Evolutionary conservation across 208 protist species (phyloP), one percentile per base, ranked within the genome.

Genomic region (Leishmania gerbilli): DNA sequence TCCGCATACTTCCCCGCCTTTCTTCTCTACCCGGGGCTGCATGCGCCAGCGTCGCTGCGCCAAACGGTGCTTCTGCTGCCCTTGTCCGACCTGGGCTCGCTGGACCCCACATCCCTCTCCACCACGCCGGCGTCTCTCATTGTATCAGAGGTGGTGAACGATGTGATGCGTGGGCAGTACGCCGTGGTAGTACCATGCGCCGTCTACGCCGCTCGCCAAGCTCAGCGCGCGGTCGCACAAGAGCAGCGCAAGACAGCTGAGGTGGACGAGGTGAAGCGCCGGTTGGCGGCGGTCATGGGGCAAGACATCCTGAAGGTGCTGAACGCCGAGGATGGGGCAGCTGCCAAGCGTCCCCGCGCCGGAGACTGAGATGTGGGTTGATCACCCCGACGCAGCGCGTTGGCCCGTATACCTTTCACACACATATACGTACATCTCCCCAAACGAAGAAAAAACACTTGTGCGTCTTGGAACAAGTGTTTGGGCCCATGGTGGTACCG

Each of bases 81-180:
- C 40, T 53, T 79, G 42, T 58, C 82, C 0, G 82, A 85, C 45
- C 47, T 81, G 58, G 77, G 82, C 62, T n/a, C 62, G 72, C 77
- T 85, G 62, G 77, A 85, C 65, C 77, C 78, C 49, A 64, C 77
- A 3, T 55, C 82, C 11, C 77, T 85, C 55, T 65, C 42, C 45
- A 79, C 89, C 21, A 84, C 80, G 4, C 87, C 90, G 19, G 90
- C 89, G 27, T 86, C 83, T 53, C 77, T 95, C 64, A 90, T 87
- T 0, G 82, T 95, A 24, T 80, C 84, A 27, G 88, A 92, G 64
- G 78, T 93, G 34, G 83, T 92, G 45, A 79, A 87, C 64, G 84
- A 89, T 74, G 78, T 76, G 47, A 45, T 69, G 64, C 76, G 82
- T 45, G 90, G 92, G 17, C 85, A 90, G 49, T 94, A 89, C 78